Percentiles rank a stretch among this genome's conserved stretches.
Evolutionary conservation across 2,329 filamentous ascomycete species (phyloP).

Genomic region (Macroventuria anomochaeta): DNA sequence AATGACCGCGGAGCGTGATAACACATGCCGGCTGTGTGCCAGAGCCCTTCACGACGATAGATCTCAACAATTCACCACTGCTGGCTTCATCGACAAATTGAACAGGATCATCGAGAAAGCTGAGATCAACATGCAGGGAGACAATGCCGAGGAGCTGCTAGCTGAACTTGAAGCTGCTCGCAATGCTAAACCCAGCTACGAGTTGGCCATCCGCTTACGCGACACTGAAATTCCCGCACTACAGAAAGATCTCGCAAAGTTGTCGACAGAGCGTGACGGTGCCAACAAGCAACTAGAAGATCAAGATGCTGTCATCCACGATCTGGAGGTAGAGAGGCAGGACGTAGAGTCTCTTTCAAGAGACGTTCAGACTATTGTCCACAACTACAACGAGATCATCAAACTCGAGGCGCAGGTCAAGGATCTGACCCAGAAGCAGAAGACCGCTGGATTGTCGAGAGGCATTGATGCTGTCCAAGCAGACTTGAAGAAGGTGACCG

Average conservation of each 20-base stretch:
- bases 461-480: constrained; percentile 85
- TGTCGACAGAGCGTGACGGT: constrained; percentile 49
- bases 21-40: constrained; percentile 78
- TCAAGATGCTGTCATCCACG: constrained; percentile 71
- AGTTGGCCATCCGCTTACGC: constrained; percentile 74
- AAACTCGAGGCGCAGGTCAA: constrained; percentile 76
- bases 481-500: constrained; percentile 70
- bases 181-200: constrained; percentile 65
- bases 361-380: constrained; percentile 76
- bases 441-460: constrained; percentile 67
- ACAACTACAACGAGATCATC: constrained; percentile 73
- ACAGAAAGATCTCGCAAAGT: constrained; percentile 66
- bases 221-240: constrained; percentile 72
- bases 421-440: constrained; percentile 77
- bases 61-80: constrained; percentile 59
- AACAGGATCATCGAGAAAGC: constrained; percentile 60
- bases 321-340: constrained; percentile 68
- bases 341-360: constrained; percentile 79
- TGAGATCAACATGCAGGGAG: constrained; percentile 64
- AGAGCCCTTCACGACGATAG: constrained; percentile 67
- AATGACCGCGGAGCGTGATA: constrained; percentile 68
- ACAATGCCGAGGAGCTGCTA: constrained; percentile 67
- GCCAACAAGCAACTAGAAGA: constrained; percentile 58
- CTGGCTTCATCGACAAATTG: constrained; percentile 71
- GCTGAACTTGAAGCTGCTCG: constrained; percentile 66